Evolutionary conservation across 2,329 filamentous ascomycete species (phyloP).

Genomic region (Clonostachys rhizophaga): DNA sequence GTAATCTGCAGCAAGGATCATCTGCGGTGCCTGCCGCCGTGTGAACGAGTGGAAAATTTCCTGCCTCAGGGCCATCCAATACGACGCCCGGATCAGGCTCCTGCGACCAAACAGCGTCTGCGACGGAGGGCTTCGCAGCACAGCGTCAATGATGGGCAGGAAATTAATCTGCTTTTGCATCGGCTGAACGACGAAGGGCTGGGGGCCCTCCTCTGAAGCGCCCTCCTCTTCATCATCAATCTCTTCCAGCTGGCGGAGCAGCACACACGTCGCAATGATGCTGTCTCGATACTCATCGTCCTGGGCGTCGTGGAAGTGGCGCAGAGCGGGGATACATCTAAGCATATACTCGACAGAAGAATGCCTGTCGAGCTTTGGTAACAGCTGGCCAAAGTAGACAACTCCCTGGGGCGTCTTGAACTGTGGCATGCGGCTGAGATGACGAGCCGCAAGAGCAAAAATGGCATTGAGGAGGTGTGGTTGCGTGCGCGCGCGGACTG

Average conservation of each 20-base stretch:
- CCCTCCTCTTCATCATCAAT: conserved; percentile 28
- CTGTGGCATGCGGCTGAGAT: conserved; percentile 28
- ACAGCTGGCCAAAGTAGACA: conserved; percentile 27
- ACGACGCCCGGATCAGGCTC: conserved; percentile 29
- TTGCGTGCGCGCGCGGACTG: conserved; percentile 23
- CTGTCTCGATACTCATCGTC: conserved; percentile 32
- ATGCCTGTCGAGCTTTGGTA: conserved; percentile 25
- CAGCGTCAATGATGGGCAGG: conserved; percentile 31
- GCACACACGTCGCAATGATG: conserved; percentile 32
- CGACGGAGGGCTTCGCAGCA: conserved; percentile 27
- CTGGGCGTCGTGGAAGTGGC: conserved; percentile 25
- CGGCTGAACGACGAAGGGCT: neutral
- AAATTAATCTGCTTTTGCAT: conserved; percentile 25
- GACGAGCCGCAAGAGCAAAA: conserved; percentile 32
- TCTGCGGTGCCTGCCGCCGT: conserved; percentile 26
- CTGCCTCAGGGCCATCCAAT: conserved; percentile 34
- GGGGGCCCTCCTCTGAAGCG: neutral
- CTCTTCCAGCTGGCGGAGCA: conserved; percentile 32
- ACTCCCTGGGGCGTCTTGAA: conserved; percentile 27
- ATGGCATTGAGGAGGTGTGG: conserved; percentile 31
- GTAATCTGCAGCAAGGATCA: conserved; percentile 24
- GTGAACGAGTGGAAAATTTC: conserved; percentile 35
- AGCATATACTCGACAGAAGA: conserved; percentile 33
- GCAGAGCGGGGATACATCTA: conserved; percentile 29
- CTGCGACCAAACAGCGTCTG: conserved; percentile 25